A percentile compares a stretch with the other conserved stretches of the same genome.
Evolutionary conservation across 2,329 filamentous ascomycete species (phyloP).

Genomic region (Dactylellina parvicollis): DNA sequence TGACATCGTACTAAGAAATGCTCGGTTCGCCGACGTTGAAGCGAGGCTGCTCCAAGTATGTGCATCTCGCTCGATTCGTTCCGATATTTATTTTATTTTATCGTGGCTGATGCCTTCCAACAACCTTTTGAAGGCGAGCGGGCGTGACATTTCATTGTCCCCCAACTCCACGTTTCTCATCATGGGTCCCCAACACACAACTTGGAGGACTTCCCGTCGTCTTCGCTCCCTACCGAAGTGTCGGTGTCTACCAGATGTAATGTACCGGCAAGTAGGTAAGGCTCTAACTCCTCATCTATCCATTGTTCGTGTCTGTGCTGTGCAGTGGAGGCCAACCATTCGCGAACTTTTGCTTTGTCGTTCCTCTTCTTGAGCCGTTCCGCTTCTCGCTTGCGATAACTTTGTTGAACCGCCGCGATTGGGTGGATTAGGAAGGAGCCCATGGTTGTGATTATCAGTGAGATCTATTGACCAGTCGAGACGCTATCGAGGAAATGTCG

Average conservation of each 20-base stretch:
- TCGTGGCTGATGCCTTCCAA: no score
- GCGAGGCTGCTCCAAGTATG: no score
- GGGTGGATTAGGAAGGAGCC: conserved; percentile 36
- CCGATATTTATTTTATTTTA: no score
- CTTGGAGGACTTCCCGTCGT: neutral
- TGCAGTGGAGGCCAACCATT: conserved; percentile 43
- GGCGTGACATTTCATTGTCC: no score
- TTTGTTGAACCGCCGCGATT: conserved; percentile 35
- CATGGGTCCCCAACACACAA: no score
- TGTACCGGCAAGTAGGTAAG: conserved; percentile 18
- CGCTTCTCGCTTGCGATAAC: conserved; percentile 40
- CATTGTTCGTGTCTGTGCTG: conserved; percentile 49
- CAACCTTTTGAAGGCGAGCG: no score
- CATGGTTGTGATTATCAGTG: conserved; percentile 5
- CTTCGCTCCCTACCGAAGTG: neutral
- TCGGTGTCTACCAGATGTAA: conserved; percentile 40
- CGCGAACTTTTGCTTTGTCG: conserved; percentile 42
- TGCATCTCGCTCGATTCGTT: no score
- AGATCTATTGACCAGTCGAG: neutral
- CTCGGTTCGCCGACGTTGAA: no score
- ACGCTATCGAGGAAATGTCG: neutral
- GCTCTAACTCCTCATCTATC: conserved; percentile 46
- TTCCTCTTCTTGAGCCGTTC: conserved; percentile 38
- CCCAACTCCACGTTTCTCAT: no score
- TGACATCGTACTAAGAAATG: no score